phyloP scores from a whole-genome alignment of 768 basidiomycete species.

The Zangia roseola region DNA sequence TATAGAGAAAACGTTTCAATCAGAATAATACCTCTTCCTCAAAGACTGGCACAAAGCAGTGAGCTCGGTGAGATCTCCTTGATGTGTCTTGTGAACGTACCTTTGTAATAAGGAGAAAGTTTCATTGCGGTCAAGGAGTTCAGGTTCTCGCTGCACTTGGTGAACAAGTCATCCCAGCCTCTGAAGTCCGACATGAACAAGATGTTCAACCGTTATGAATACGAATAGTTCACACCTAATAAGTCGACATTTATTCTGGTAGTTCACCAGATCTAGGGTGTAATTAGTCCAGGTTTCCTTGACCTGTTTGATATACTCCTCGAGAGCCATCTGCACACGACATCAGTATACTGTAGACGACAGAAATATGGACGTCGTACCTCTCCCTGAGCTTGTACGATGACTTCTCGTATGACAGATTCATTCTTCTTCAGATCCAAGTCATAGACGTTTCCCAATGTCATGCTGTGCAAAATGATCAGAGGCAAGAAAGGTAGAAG shows the following conservation, averaged over 20 bases:
- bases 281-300: constrained; percentile 97
- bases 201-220: background rate
- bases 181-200: constrained; percentile 38
- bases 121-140: constrained; percentile 98
- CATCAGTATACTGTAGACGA: constrained; percentile 7
- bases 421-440: constrained; percentile 96
- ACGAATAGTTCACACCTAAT: constrained; percentile 56
- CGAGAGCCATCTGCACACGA: constrained; percentile 77
- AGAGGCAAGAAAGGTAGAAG: constrained; percentile 9
- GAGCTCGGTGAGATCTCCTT: background rate
- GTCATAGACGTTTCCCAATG: constrained; percentile 94
- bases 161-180: constrained; percentile 97
- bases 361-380: constrained; percentile 34
- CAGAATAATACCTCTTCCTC: constrained; percentile 71
- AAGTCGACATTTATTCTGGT: constrained; percentile 97
- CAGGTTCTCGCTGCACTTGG: constrained; percentile 94
- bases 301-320: constrained; percentile 95
- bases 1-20: background rate
- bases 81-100: constrained; percentile 35
- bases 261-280: constrained; percentile 93
- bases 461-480: constrained; percentile 62
- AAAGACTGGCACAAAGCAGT: constrained; percentile 53
- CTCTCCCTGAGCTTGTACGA: constrained; percentile 97
- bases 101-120: constrained; percentile 97
- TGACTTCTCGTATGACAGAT: constrained; percentile 86